Base-by-base conservation (phyloP, 2,329 filamentous ascomycete species). In the Xylaria digitata region DNA sequence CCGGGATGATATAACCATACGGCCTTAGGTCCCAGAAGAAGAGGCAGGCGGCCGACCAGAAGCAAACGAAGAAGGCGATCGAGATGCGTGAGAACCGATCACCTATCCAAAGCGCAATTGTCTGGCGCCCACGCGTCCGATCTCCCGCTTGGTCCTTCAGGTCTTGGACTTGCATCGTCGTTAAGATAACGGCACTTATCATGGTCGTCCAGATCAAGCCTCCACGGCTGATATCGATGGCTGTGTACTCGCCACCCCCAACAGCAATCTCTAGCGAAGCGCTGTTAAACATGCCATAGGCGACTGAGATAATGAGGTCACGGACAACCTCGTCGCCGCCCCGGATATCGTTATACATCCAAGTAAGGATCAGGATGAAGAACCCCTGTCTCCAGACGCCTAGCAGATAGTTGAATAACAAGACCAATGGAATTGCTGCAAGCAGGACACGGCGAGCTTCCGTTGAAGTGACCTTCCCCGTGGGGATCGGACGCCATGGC, bases 401-500 rank as follows among this genome's bases (percentile, higher is more conserved):
- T 11, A 75, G 66, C 0, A 48, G 5, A 48, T 72, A 70, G 58
- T 74, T 71, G 37, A 73, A 58, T 1, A 50, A 60, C 1, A 75
- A 54, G 2, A 69, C 67, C 2, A 73, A 6, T 4, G 74, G 71
- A 9, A 77, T 72, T 2, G 68, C 49, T 2, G 63, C 23, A 5
- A 78, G 69, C 15, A 79, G 69, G 42, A 65, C 42, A 4, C 53
- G 63, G 3, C 75, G 73, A 0, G 76, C 72, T 37, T 77, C 70
- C 1, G 69, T 69, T 2, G 58, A 26, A 17, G 26, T 63, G 46
- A 68, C 65, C 30, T 70, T 70, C 1, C 65, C 65, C 3, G 62
- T 70, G 13, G 77, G 75, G n/a, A 78, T 70, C 0, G 76, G 73
- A 1, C 76, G 73, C 70, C 70, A 74, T 8, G 76, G 73, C 55